Base-by-base conservation (phyloP, 768 basidiomycete species). In the Dendrothele bispora region DNA sequence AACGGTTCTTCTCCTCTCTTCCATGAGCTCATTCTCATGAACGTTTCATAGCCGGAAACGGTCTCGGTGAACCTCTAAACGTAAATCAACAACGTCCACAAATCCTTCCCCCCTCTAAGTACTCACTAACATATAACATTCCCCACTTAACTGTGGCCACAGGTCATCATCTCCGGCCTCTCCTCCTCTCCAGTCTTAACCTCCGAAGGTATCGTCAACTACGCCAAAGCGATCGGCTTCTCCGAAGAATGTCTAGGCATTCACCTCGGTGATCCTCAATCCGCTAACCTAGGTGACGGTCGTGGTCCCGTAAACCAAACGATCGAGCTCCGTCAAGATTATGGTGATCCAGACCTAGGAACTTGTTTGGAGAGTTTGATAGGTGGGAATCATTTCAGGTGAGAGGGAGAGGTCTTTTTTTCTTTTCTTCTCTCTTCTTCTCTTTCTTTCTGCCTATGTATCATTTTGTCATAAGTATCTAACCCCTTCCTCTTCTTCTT, bases 321-420 rank as follows among this genome's bases (percentile, higher is more conserved):
- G 42, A n/a, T 85, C 14, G 80, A 86, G 61, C 76, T 92, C 28
- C 78, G 92, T 37, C 84, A 83, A 70, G 83, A 92, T 58, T 95
- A 79, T 58, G 82, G 82, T 2, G 74, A 91, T 55, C 69, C 80
- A 1, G 66, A 56, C 54, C 61, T 80, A 22, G 72, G 92, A 2
- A 89, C 89, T 4, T 93, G 91, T 60, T 61, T 82, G 41, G 91
- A 95, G 61, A 84, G 83, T 12, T 70, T 90, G 39, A 70, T 85
- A 39, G 91, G 91, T 2, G 91, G 91, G 5, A 81, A 87, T 58
- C 91, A 93, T 56, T 75, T 91, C 57, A n/a, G n/a, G n/a, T n/a
- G n/a, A n/a, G n/a, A n/a, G n/a, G n/a, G 80, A 78, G 79, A 82
- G 59, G 55, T 78, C 63, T 2, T 3, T 26, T 22, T 36, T n/a